phyloP scores from a whole-genome alignment of 225 moss, liverwort and hornwort genomes.

The Physcomitrellopsis africana region DNA sequence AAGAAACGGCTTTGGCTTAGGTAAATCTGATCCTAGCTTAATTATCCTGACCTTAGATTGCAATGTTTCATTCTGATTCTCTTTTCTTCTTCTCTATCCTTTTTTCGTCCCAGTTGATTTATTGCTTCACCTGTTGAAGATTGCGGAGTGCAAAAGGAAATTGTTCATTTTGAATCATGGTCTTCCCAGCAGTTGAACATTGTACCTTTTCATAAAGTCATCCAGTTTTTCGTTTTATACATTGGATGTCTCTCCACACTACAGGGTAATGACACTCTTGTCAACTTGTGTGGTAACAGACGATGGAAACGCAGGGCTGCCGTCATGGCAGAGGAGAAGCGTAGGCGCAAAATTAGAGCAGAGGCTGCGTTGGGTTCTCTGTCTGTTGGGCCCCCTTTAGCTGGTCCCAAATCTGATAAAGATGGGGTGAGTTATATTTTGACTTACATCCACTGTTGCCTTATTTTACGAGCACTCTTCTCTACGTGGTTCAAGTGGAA shows the following conservation, averaged over 20 bases:
- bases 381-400: slow-evolving; percentile 71
- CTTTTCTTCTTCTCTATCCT: not conserved
- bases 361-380: slow-evolving; percentile 85
- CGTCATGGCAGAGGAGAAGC: slow-evolving; percentile 56
- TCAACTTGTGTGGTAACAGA: slow-evolving; percentile 43
- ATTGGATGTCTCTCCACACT: slow-evolving; percentile 1
- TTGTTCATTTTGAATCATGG: not conserved
- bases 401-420: slow-evolving; percentile 35
- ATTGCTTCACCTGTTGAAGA: slow-evolving; percentile 11
- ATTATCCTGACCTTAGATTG: slow-evolving; percentile 24
- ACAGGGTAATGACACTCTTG: slow-evolving; percentile 26
- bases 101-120: not conserved
- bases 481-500: slow-evolving; percentile 18
- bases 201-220: slow-evolving; percentile 24
- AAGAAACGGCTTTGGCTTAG: slow-evolving; percentile 84
- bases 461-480: slow-evolving; percentile 22
- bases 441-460: slow-evolving; percentile 3
- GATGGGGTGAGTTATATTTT: slow-evolving; percentile 39
- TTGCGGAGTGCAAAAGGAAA: slow-evolving; percentile 16
- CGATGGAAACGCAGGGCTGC: slow-evolving; percentile 81
- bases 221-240: slow-evolving; percentile 16
- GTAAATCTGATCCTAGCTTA: slow-evolving; percentile 34
- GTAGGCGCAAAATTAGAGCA: slow-evolving; percentile 67
- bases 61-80: slow-evolving; percentile 6
- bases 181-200: slow-evolving; percentile 18